A percentile compares a stretch with the other conserved stretches of the same genome.
These are phyloP conservation scores for Canavalia gladiata DNA, from an alignment of 306 rosid genomes.

Conservation along the genomic window DNA sequence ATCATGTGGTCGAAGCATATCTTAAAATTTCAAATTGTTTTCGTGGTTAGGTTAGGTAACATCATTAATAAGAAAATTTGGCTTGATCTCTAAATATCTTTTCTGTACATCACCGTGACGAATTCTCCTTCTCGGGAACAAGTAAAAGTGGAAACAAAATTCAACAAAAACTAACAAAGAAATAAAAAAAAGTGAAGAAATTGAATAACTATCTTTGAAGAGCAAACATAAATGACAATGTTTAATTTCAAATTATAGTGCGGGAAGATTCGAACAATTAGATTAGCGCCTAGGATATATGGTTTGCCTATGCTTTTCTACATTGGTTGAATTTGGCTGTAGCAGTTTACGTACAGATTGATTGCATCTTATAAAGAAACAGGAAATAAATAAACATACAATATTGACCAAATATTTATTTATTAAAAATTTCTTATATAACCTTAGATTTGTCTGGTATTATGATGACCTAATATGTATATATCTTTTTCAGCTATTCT, in stretches of 20 bases:
- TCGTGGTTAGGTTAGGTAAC: conserved; percentile 46
- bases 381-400: conserved; percentile 2
- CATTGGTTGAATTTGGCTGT: conserved; percentile 12
- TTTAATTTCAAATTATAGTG: conserved; percentile 15
- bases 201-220: neutral
- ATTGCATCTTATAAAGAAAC: conserved; percentile 32
- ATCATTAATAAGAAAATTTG: conserved; percentile 41
- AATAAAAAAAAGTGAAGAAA: neutral
- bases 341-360: conserved; percentile 36
- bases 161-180: neutral
- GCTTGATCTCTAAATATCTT: conserved; percentile 4
- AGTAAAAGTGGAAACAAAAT: neutral
- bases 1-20: conserved; percentile 31
- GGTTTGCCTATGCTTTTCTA: conserved; percentile 20
- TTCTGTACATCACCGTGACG: neutral
- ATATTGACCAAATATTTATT: neutral
- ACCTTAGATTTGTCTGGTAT: neutral
- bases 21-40: conserved; percentile 35
- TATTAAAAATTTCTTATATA: neutral
- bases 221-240: neutral
- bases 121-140: conserved; percentile 5
- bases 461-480: neutral
- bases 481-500: conserved; percentile 13
- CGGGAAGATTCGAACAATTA: neutral
- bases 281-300: neutral